Base-by-base conservation (phyloP, 169 alveolate genomes). In the Sarcocystis neurona region DNA sequence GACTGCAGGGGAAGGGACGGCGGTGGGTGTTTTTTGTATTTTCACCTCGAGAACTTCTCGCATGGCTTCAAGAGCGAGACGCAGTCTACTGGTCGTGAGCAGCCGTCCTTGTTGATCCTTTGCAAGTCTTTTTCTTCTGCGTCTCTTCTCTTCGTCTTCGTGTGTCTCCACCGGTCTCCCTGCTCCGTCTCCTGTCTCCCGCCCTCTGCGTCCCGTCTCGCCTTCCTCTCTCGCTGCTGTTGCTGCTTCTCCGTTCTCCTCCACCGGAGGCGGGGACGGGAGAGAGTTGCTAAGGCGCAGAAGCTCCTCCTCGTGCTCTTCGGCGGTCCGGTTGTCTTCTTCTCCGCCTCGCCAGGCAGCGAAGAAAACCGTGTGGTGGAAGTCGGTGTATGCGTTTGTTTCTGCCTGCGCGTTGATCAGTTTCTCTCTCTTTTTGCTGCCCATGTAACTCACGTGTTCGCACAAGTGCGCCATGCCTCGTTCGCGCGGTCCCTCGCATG, bases 331-430 rank as follows among this genome's bases (percentile, higher is more conserved):
- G 56, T 75, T 23, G 34, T 30, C 87, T 44, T 84, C 70, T 23
- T 79, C 89, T 41, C 88, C 90, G 47, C 79, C 92, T 32, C 96
- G 93, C 90, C 95, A 92, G 77, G 95, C 91, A 56, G 94, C 92
- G 75, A 93, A 95, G 89, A 94, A 95, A 53, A 95, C 97, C 34
- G 96, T 94, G 79, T 95, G 97, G 78, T 95, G 96, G 90, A 94
- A 95, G 90, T 95, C 97, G 39, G 97, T 95, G 93, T 92, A 95
- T 0, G 97, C 97, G 84, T 95, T 95, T 0, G 97, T 95, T 79
- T 95, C 93, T 20, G 94, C 96, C 39, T 80, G 91, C 58, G 63
- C 79, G 27, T 90, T 72, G 47, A 88, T 50, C 41, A 94, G 92
- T 27, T 84, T 77, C 63, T 88, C 92, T 30, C 96, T 90, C 68